Evolutionary conservation across 345 rosid genomes (phyloP).

Genomic region (Hirschfeldia incana): DNA sequence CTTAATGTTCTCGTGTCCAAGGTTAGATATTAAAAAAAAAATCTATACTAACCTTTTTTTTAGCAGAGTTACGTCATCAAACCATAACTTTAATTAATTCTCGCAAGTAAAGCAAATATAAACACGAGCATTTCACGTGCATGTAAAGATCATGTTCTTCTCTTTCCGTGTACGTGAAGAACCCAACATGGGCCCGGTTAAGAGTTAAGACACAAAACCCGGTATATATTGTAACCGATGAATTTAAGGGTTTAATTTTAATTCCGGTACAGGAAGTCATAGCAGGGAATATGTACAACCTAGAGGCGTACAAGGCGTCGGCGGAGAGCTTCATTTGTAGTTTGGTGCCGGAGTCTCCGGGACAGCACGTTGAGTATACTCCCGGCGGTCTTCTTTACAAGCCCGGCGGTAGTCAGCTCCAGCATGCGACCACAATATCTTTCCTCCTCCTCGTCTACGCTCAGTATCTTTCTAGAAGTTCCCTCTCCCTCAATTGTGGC

Average conservation of each 20-base stretch:
- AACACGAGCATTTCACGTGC: conserved; percentile 31
- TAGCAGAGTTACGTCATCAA: neutral
- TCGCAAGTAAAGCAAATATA: neutral
- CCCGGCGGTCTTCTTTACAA: conserved; percentile 94
- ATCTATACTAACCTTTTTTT: neutral
- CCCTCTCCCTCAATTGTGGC: conserved; percentile 70
- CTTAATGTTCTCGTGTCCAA: conserved; percentile 87
- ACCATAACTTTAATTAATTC: neutral
- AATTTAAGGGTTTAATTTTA: neutral
- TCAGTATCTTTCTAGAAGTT: conserved; percentile 62
- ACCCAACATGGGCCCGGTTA: conserved; percentile 10
- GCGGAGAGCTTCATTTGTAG: conserved; percentile 99
- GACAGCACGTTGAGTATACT: conserved; percentile 68
- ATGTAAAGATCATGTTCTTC: conserved; percentile 3
- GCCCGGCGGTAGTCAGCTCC: conserved; percentile 96
- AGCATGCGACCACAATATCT: conserved; percentile 84
- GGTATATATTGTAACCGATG: neutral
- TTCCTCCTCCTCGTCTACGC: conserved; percentile 89
- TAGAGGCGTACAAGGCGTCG: conserved; percentile 79
- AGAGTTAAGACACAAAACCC: conserved; percentile 9
- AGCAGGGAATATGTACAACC: conserved; percentile 57
- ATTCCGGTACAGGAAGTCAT: conserved; percentile 58
- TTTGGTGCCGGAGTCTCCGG: conserved; percentile 67
- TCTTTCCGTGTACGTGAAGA: conserved; percentile 29
- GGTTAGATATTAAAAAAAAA: conserved; percentile 42